Conservation (phyloP, 768 basidiomycete genomes). For the Pleurotus pulmonarius region DNA sequence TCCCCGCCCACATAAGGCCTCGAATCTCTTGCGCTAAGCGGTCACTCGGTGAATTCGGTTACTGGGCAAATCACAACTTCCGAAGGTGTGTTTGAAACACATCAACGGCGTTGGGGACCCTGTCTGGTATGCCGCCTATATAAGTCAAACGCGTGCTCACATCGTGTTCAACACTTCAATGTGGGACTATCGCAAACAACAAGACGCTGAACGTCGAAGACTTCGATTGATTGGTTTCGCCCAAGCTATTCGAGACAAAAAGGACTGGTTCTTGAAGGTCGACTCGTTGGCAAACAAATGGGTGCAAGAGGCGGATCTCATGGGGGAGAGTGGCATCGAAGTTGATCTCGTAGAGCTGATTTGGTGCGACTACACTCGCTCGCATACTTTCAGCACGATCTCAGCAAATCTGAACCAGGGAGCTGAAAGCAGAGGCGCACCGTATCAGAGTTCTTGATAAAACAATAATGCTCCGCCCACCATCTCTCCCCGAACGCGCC, state of each 20-base stretch:
- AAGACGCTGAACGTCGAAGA: too few relatives aligned
- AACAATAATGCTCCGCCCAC: background rate
- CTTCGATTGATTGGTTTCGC: background rate
- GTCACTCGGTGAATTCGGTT: too few relatives aligned
- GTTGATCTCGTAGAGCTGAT: background rate
- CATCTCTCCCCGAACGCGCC: background rate
- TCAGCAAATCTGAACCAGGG: background rate
- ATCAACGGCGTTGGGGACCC: too few relatives aligned
- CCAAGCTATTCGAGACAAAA: background rate
- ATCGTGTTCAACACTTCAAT: too few relatives aligned
- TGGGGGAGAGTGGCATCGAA: background rate
- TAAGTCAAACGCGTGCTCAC: too few relatives aligned
- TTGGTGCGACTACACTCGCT: background rate
- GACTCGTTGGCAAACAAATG: constrained; percentile 5
- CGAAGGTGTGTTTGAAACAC: too few relatives aligned
- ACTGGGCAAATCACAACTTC: too few relatives aligned
- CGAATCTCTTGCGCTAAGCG: too few relatives aligned
- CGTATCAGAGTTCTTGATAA: constrained; percentile 7
- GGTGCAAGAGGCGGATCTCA: constrained; percentile 3
- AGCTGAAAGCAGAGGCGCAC: constrained; percentile 3
- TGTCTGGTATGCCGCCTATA: too few relatives aligned
- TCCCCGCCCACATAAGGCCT: too few relatives aligned
- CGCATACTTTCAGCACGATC: too few relatives aligned
- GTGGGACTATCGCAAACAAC: too few relatives aligned
- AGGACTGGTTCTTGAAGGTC: constrained; percentile 8